These are phyloP conservation scores for Sporormia fimetaria DNA, from an alignment of 495 filamentous ascomycete genomes.

Conservation along the genomic window DNA sequence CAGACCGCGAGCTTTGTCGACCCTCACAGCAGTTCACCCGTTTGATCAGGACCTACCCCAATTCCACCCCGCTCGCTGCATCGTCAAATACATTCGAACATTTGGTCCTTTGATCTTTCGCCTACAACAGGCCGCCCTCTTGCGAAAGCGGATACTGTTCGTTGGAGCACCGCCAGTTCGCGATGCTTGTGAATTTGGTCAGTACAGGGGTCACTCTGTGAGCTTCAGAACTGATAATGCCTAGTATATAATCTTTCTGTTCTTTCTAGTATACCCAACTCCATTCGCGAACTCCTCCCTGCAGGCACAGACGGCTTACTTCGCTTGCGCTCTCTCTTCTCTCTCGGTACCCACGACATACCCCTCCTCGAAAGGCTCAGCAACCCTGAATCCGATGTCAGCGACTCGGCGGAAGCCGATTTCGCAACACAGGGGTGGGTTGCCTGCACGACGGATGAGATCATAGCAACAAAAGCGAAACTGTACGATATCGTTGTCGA, in stretches of 20 bases:
- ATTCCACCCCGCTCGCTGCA: conserved; percentile 75
- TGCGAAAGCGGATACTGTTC: conserved; percentile 80
- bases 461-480: conserved; percentile 69
- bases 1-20: conserved; percentile 19
- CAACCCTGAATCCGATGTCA: background rate
- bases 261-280: conserved; percentile 61
- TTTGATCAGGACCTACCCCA: conserved; percentile 61
- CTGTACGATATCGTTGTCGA: conserved; percentile 84
- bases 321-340: conserved; percentile 78
- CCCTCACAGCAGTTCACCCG: conserved; percentile 32
- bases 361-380: conserved; percentile 52
- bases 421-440: conserved; percentile 56
- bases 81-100: conserved; percentile 60
- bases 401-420: conserved; percentile 32
- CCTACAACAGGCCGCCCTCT: conserved; percentile 73
- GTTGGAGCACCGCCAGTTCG: conserved; percentile 76
- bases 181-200: conserved; percentile 78
- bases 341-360: conserved; percentile 86
- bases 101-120: conserved; percentile 90
- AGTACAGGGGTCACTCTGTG: too few relatives aligned
- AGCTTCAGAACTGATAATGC: background rate
- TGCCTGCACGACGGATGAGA: conserved; percentile 88
- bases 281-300: conserved; percentile 53
- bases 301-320: conserved; percentile 41
- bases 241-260: conserved; percentile 89